phyloP scores from a whole-genome alignment of 225 moss, liverwort and hornwort genomes.

The Sphagnum contortum region DNA sequence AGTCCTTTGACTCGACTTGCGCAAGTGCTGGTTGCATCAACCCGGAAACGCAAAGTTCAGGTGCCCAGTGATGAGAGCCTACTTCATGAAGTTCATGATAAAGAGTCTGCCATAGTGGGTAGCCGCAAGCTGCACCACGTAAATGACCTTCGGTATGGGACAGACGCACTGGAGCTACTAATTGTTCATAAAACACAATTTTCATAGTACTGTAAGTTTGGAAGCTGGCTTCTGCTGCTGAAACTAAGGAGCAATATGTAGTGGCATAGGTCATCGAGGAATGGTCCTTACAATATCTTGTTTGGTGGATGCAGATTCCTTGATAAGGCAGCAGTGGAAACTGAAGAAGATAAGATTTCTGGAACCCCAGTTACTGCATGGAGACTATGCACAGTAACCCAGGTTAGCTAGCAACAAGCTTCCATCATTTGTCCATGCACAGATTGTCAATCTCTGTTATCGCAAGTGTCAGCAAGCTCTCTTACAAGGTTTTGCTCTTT shows the following conservation, averaged over 20 bases:
- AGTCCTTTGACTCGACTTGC: conserved; percentile 42
- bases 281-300: no score
- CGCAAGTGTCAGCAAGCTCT: no score
- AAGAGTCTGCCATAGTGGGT: conserved; percentile 33
- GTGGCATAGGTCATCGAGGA: no score
- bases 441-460: no score
- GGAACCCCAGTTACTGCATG: conserved; percentile 3
- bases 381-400: conserved; percentile 19
- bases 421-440: no score
- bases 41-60: conserved; percentile 25
- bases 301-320: conserved; percentile 6
- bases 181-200: no score
- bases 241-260: no score
- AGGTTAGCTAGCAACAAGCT: conserved; percentile 1
- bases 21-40: conserved; percentile 36
- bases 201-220: no score
- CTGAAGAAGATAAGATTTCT: not conserved
- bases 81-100: conserved; percentile 36
- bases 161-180: no score
- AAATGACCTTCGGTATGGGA: conserved; percentile 26
- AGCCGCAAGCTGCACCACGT: conserved; percentile 45
- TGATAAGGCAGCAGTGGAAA: conserved; percentile 12
- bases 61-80: conserved; percentile 6
- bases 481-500: no score
- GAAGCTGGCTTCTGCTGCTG: no score